Percentiles rank a stretch among this genome's conserved stretches.
phyloP scores from a whole-genome alignment of 345 rosid species.

The Stellera chamaejasme region DNA sequence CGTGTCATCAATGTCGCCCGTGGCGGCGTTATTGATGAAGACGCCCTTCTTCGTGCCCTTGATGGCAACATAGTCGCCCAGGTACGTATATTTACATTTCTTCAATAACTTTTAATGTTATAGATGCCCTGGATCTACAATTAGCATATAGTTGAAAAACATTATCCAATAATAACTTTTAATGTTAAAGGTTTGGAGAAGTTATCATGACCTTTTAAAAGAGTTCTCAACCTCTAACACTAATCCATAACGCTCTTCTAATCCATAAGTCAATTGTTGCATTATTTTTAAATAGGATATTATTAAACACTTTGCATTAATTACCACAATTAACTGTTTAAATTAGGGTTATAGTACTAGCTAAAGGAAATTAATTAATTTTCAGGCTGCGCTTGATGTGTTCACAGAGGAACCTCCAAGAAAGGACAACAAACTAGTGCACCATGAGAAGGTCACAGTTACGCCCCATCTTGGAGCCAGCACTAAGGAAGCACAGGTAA shows the following conservation, averaged over 20 bases:
- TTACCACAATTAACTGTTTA: too few species aligned
- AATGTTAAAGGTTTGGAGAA: too few species aligned
- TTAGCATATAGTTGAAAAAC: neutral
- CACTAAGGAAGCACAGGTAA: constrained; percentile 86
- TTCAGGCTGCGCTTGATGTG: constrained; percentile 83
- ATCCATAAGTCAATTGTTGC: too few species aligned
- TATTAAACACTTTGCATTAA: too few species aligned
- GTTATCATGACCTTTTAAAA: too few species aligned
- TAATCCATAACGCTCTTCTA: too few species aligned
- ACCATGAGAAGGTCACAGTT: constrained; percentile 58
- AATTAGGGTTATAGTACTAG: neutral
- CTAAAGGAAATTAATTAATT: neutral
- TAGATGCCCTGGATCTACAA: too few species aligned
- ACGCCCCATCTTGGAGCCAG: constrained; percentile 96
- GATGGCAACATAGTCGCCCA: constrained; percentile 64
- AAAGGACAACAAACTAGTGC: constrained; percentile 49
- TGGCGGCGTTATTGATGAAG: constrained; percentile 89
- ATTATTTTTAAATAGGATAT: too few species aligned
- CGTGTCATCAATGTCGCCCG: constrained; percentile 77
- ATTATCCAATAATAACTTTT: too few species aligned
- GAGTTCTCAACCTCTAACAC: too few species aligned
- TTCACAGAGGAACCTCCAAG: constrained; percentile 66
- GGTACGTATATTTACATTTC: constrained; percentile 22
- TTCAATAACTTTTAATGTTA: too few species aligned
- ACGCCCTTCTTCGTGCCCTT: constrained; percentile 66